Percentiles rank a stretch among this genome's conserved stretches.
These are phyloP conservation scores for Recurvomyces mirabilis DNA, from an alignment of 495 filamentous ascomycete species.

Conservation along the genomic window DNA sequence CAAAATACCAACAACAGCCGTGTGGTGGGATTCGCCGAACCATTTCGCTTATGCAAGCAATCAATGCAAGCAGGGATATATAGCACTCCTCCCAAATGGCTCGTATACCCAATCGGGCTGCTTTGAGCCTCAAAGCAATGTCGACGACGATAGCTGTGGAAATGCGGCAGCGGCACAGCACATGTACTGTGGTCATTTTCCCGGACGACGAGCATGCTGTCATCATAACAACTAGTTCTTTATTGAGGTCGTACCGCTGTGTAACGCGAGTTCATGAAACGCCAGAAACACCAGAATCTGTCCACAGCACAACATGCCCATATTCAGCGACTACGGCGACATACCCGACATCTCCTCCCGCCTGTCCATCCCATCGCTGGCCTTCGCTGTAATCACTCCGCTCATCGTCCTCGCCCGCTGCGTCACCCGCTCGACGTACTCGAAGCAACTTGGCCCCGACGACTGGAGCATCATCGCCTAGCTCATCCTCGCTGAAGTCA, in stretches of 20 bases:
- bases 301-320: conserved; percentile 2
- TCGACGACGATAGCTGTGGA: not conserved
- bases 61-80: too few relatives aligned
- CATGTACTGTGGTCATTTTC: not conserved
- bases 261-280: not conserved
- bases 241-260: not conserved
- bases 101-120: not conserved
- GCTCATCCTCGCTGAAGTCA: not conserved
- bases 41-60: too few relatives aligned
- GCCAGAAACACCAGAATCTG: not conserved
- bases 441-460: not conserved
- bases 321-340: conserved; percentile 2
- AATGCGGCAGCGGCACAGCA: not conserved
- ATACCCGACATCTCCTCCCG: conserved; percentile 1
- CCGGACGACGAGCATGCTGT: not conserved
- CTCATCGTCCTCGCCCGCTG: conserved; percentile 1
- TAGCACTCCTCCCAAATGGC: not conserved
- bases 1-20: too few relatives aligned
- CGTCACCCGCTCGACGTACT: not conserved
- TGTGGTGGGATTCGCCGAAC: too few relatives aligned
- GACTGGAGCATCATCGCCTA: not conserved
- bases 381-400: conserved; percentile 1
- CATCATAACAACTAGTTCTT: not conserved
- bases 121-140: not conserved
- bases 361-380: not conserved